Conservation (phyloP, 495 filamentous ascomycete species). For the Rhizodiscina lignyota region DNA sequence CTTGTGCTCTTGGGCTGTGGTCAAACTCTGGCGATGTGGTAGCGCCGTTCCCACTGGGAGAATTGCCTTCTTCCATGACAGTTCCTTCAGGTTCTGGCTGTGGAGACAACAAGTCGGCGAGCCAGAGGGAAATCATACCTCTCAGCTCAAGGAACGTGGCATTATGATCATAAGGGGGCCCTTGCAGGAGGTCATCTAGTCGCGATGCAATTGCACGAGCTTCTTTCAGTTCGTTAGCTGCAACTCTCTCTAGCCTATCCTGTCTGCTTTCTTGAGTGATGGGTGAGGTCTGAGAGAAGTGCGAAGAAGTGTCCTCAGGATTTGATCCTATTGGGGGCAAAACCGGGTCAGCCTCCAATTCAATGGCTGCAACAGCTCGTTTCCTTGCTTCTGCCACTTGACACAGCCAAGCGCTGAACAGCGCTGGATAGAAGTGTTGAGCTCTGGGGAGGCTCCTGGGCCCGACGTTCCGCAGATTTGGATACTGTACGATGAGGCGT, state of each 20-base stretch:
- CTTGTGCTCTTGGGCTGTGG: no score
- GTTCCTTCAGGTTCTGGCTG: no score
- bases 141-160: slow-evolving; percentile 40
- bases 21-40: no score
- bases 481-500: no score
- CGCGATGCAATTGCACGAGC: slow-evolving; percentile 40
- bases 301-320: background rate
- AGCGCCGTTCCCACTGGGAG: no score
- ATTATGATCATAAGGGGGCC: slow-evolving; percentile 43
- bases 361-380: background rate
- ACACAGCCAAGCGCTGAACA: no score
- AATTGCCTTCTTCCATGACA: no score
- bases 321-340: background rate
- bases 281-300: background rate
- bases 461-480: background rate
- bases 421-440: background rate
- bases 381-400: no score
- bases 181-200: slow-evolving; percentile 44
- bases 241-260: slow-evolving; percentile 5
- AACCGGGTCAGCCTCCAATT: background rate
- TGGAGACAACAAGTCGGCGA: slow-evolving; percentile 46
- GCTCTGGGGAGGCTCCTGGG: background rate
- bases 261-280: slow-evolving; percentile 1
- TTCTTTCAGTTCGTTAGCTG: slow-evolving; percentile 21
- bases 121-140: slow-evolving; percentile 51